These are phyloP conservation scores for Boechera divaricarpa DNA, from an alignment of 345 rosid species.

Conservation along the genomic window DNA sequence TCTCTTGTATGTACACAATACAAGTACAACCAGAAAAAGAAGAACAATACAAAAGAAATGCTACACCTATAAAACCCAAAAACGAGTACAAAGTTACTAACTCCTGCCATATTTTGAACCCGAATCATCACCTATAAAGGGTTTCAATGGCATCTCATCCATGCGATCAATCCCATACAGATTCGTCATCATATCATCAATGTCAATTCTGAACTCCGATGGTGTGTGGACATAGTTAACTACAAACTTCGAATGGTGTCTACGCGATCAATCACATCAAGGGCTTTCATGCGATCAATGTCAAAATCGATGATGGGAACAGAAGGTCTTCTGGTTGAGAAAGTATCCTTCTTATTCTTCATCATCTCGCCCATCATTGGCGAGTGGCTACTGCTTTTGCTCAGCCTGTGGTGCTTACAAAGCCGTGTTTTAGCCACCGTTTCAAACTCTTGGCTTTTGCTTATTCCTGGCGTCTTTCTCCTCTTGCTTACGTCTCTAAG, in stretches of 20 bases:
- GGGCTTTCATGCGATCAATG: slow-evolving; percentile 78
- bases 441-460: slow-evolving; percentile 95
- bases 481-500: slow-evolving; percentile 86
- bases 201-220: not conserved
- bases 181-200: no score
- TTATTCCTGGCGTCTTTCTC: slow-evolving; percentile 85
- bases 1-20: slow-evolving; percentile 39
- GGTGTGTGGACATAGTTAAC: not conserved
- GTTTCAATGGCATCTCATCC: no score
- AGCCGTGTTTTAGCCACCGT: slow-evolving; percentile 66
- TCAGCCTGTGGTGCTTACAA: slow-evolving; percentile 79
- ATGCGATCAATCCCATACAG: no score
- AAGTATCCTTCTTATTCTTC: slow-evolving; percentile 58
- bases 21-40: no score
- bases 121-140: no score
- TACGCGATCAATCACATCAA: slow-evolving; percentile 91
- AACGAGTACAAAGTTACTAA: no score
- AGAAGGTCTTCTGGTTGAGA: slow-evolving; percentile 70
- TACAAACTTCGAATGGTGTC: slow-evolving; percentile 72
- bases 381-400: slow-evolving; percentile 94
- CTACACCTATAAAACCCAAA: no score
- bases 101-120: no score
- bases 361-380: slow-evolving; percentile 56
- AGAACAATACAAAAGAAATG: no score
- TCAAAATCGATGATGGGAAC: slow-evolving; percentile 78